Base-by-base conservation (phyloP, 1,284 basidiomycete species). In the Porodaedalea pini region DNA sequence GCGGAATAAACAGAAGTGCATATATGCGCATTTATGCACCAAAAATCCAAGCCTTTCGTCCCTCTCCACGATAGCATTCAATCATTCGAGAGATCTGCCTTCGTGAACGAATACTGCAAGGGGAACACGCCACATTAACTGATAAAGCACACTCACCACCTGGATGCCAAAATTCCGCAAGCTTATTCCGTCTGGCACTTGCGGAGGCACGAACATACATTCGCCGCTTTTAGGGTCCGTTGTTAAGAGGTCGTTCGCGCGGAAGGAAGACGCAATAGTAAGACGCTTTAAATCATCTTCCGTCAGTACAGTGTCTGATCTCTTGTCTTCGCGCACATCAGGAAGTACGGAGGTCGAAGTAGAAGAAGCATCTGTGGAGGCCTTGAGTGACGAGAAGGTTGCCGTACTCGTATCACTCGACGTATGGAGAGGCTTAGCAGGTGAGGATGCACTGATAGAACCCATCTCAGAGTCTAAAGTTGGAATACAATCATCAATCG, bases 101-200 rank as follows among this genome's bases (percentile, higher is more conserved):
- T 13, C 40, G 51, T 27, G 41, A 15, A 25, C 19, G 31, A 10
- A 51, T 51, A 2, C 2, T 8, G 17, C 23, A 39, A 40, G 31
- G 21, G 64, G 61, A 34, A 54, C 11, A 61, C 48, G 52, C 7
- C 21, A 19, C 19, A 52, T 10, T 13, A 27, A 40, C 23, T n/a
- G 27, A 51, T 21, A 52, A 34, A 17, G n/a, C 37, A 19, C 10
- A 82, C 88, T 76, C 69, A 90, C 88, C 65, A 88, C 80, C 69
- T 91, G 90, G 62, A 90, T 89, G 45, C 88, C 89, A 70, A 92
- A 91, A 73, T 92, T 91, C 63, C 89, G 74, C 64, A 89, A 71
- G 61, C 83, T 86, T 58, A 90, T 88, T 13, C 88, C 86, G 61
- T 86, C 82, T 3, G 90, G 87, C 52, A 90, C 83, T 53, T 76